Conservation (phyloP, 768 basidiomycete species). For the Fistulinella prunicolor region DNA sequence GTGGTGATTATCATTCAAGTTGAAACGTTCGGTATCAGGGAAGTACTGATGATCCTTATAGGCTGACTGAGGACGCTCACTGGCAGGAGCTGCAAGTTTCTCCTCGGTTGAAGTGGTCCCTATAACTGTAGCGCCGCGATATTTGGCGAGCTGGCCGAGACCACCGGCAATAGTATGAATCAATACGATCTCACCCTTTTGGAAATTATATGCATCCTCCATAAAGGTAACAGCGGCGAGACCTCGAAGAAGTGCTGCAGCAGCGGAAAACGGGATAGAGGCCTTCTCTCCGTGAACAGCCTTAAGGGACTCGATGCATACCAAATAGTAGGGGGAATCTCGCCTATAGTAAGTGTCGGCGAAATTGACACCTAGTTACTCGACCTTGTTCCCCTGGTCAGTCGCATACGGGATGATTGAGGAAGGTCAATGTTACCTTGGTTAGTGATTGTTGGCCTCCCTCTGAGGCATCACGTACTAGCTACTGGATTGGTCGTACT, state of each 20-base stretch:
- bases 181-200: constrained; percentile 75
- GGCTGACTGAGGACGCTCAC: constrained; percentile 64
- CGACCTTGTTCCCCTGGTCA: constrained; percentile 41
- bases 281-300: constrained; percentile 46
- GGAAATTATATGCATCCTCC: constrained; percentile 81
- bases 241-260: constrained; percentile 69
- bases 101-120: constrained; percentile 85
- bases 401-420: background rate
- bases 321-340: constrained; percentile 10
- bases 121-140: constrained; percentile 83
- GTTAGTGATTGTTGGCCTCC: too few relatives aligned
- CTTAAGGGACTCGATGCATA: background rate
- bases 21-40: constrained; percentile 55
- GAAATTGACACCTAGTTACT: constrained; percentile 84
- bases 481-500: too few relatives aligned
- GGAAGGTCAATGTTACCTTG: constrained; percentile 22
- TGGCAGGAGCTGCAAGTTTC: constrained; percentile 83
- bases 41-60: constrained; percentile 74
- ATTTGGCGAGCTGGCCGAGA: constrained; percentile 72
- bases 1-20: constrained; percentile 46
- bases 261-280: constrained; percentile 63
- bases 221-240: constrained; percentile 76
- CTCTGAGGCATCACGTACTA: too few relatives aligned
- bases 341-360: constrained; percentile 82
- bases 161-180: constrained; percentile 94